Evolutionary conservation across 257 asterid genomes (phyloP).

Genomic region (Nyctanthes arbortristis): DNA sequence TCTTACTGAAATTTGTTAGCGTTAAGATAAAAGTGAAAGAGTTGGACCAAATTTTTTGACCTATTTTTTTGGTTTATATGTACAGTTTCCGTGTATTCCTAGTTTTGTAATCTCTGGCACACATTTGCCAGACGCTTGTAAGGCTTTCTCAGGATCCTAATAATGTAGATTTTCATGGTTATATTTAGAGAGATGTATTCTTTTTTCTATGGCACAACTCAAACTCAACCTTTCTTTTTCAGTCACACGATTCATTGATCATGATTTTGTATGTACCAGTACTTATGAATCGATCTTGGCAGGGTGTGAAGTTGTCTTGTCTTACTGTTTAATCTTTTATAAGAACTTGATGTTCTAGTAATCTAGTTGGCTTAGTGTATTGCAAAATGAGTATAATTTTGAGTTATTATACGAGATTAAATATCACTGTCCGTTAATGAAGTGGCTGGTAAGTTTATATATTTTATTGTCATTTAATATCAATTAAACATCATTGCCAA

Average conservation of each 20-base stretch:
- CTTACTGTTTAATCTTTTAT: too few species aligned
- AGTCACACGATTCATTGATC: too few species aligned
- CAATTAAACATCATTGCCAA: too few species aligned
- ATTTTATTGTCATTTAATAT: too few species aligned
- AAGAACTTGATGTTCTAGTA: too few species aligned
- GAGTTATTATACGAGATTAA: too few species aligned
- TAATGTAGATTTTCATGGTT: slow-evolving; percentile 19
- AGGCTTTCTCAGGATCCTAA: slow-evolving; percentile 23
- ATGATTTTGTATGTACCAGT: too few species aligned
- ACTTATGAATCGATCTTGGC: not conserved
- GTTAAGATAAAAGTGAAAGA: slow-evolving; percentile 34
- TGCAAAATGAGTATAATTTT: too few species aligned
- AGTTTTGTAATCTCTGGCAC: slow-evolving; percentile 4
- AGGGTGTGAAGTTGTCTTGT: too few species aligned
- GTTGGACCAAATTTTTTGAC: slow-evolving; percentile 42
- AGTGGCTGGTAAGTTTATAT: too few species aligned
- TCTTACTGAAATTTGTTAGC: slow-evolving; percentile 37
- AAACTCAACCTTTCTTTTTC: not conserved
- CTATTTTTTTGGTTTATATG: slow-evolving; percentile 37
- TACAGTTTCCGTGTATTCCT: slow-evolving; percentile 39
- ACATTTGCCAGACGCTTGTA: slow-evolving; percentile 18
- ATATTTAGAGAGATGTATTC: slow-evolving; percentile 1
- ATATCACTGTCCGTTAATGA: too few species aligned
- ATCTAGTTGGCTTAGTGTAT: too few species aligned
- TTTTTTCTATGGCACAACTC: slow-evolving; percentile 13